A percentile compares a stretch with the other conserved stretches of the same genome.
phyloP scores from a whole-genome alignment of 225 moss, liverwort and hornwort genomes.

The Straminergon stramineum region DNA sequence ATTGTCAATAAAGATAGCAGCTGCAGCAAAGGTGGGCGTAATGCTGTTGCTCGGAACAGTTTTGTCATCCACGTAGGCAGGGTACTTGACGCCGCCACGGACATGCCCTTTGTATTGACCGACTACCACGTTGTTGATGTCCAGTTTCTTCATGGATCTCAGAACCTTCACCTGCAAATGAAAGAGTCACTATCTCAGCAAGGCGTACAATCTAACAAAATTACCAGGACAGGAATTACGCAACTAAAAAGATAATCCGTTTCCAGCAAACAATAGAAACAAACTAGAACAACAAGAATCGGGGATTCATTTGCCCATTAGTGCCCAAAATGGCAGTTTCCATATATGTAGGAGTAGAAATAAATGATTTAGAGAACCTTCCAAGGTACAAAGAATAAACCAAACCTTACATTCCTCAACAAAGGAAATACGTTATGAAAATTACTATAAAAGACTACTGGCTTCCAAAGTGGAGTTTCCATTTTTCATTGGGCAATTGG shows the following conservation, averaged over 20 bases:
- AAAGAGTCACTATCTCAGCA: not conserved
- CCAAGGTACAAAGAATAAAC: not conserved
- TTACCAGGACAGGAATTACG: not conserved
- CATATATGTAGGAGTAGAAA: not conserved
- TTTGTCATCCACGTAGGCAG: conserved; percentile 77
- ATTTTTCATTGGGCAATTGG: not conserved
- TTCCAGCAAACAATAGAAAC: not conserved
- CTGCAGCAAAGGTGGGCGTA: conserved; percentile 89
- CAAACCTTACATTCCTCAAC: not conserved
- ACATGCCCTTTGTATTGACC: conserved; percentile 88
- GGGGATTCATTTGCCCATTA: not conserved
- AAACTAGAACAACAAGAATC: not conserved
- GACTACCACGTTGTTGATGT: conserved; percentile 54
- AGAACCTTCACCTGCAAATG: conserved; percentile 77
- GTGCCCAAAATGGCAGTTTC: not conserved
- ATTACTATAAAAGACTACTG: not conserved
- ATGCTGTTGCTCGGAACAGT: conserved; percentile 86
- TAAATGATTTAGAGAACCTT: not conserved
- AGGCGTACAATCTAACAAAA: not conserved
- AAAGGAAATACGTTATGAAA: not conserved
- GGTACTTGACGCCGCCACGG: conserved; percentile 77
- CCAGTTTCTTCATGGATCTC: conserved; percentile 70
- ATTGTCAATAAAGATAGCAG: conserved; percentile 87
- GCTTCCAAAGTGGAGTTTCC: not conserved
- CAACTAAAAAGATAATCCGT: not conserved